Evolutionary conservation across 2,329 filamentous ascomycete species (phyloP).

Genomic region (Epichloe uncinata): DNA sequence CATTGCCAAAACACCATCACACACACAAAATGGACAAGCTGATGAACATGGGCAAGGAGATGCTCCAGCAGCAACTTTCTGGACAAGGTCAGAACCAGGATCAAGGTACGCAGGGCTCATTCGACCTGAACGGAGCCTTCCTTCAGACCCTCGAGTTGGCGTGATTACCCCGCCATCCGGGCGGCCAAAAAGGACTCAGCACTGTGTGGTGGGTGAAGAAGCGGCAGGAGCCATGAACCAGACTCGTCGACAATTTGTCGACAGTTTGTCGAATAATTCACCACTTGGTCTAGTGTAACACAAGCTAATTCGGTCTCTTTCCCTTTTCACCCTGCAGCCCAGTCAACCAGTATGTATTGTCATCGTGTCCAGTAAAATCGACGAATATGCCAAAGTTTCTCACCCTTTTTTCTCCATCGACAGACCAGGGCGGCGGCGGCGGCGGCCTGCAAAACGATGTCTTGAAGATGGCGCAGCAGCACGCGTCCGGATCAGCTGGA

Average conservation of each 20-base stretch:
- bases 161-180: background rate
- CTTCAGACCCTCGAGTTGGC: too few species aligned
- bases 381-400: too few species aligned
- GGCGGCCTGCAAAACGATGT: slow-evolving; percentile 31
- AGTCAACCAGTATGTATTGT: slow-evolving; percentile 8
- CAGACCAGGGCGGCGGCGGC: slow-evolving; percentile 11
- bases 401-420: background rate
- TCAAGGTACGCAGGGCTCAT: background rate
- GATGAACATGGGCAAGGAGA: slow-evolving; percentile 23
- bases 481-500: slow-evolving; percentile 33
- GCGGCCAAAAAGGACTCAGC: background rate
- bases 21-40: slow-evolving; percentile 24
- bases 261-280: too few species aligned
- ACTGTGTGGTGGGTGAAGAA: background rate
- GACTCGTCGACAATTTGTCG: background rate
- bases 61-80: slow-evolving; percentile 5
- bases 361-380: background rate
- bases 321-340: background rate
- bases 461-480: slow-evolving; percentile 32
- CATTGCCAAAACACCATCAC: slow-evolving; percentile 1
- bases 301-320: background rate
- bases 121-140: background rate
- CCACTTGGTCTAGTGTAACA: background rate
- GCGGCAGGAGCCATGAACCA: background rate
- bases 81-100: slow-evolving; percentile 2